phyloP scores from a whole-genome alignment of 805 yeast species.

The Priceomyces fermenticarens region DNA sequence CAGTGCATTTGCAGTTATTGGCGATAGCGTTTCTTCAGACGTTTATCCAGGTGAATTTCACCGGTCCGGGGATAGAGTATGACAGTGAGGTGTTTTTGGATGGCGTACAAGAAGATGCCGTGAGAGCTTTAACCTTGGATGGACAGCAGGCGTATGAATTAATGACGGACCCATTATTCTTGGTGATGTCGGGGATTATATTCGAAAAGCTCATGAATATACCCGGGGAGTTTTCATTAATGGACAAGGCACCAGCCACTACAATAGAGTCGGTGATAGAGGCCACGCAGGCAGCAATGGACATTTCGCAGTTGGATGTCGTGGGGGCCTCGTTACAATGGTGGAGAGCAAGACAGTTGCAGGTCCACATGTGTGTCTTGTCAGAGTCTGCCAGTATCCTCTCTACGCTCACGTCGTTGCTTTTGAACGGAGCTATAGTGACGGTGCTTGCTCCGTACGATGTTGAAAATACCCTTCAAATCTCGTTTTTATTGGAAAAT shows the following conservation, averaged over 20 bases:
- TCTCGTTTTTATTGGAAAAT: constrained; percentile 59
- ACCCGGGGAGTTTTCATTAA: constrained; percentile 33
- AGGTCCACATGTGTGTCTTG: constrained; percentile 60
- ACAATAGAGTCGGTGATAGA: constrained; percentile 25
- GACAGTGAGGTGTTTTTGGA: constrained; percentile 31
- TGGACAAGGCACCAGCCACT: constrained; percentile 22
- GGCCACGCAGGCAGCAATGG: constrained; percentile 4
- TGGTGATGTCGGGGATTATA: constrained; percentile 25
- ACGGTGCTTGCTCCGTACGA: constrained; percentile 23
- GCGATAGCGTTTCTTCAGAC: constrained; percentile 64
- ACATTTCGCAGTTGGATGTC: constrained; percentile 18
- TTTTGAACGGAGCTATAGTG: constrained; percentile 34
- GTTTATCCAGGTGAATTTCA: constrained; percentile 73
- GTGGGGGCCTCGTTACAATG: constrained; percentile 52
- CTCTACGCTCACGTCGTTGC: constrained; percentile 37
- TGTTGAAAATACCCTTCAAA: constrained; percentile 35
- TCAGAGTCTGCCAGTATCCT: constrained; percentile 58
- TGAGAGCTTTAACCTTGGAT: constrained; percentile 46
- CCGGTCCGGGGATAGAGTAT: constrained; percentile 68
- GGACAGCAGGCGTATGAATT: constrained; percentile 73
- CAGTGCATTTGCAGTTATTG: constrained; percentile 27
- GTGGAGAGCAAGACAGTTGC: constrained; percentile 75
- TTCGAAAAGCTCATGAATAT: constrained; percentile 45
- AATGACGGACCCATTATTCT: constrained; percentile 32
- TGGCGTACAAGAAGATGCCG: constrained; percentile 25